Percentiles rank a stretch among this genome's conserved stretches.
These are phyloP conservation scores for Cadophora sp. DNA, from an alignment of 2,329 filamentous ascomycete species.

Conservation along the genomic window DNA sequence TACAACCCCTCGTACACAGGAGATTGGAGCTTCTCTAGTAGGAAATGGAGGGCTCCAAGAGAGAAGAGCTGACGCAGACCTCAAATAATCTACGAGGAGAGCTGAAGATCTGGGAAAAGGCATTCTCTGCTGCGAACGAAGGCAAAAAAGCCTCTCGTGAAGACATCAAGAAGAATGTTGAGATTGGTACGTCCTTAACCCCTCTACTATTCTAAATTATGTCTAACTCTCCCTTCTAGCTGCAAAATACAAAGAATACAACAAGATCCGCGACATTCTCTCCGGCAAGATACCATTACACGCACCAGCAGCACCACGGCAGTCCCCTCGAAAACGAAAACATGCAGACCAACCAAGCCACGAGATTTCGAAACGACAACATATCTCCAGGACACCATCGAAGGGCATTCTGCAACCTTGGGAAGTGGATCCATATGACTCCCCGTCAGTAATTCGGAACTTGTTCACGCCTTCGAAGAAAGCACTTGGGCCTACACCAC, in stretches of 20 bases:
- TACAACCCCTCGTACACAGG: background rate
- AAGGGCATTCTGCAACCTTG: slow-evolving; percentile 46
- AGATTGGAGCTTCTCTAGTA: background rate
- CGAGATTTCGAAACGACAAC: slow-evolving; percentile 61
- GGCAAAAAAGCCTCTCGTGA: slow-evolving; percentile 74
- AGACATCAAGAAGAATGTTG: slow-evolving; percentile 77
- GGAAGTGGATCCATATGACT: slow-evolving; percentile 56
- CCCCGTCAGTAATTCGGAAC: slow-evolving; percentile 62
- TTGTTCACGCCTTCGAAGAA: slow-evolving; percentile 66
- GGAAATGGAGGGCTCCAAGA: slow-evolving; percentile 38
- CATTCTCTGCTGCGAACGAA: slow-evolving; percentile 66
- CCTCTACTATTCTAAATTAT: background rate
- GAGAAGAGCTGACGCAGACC: slow-evolving; percentile 36
- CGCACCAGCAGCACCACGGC: slow-evolving; percentile 36
- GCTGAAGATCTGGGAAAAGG: slow-evolving; percentile 76
- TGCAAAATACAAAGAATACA: slow-evolving; percentile 78
- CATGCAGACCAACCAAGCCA: slow-evolving; percentile 47
- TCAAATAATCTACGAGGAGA: slow-evolving; percentile 67
- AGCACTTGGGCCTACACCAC: slow-evolving; percentile 79
- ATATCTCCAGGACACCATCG: slow-evolving; percentile 52
- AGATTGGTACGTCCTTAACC: slow-evolving; percentile 65
- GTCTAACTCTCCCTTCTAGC: slow-evolving; percentile 29
- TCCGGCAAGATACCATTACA: slow-evolving; percentile 57
- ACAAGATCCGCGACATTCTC: slow-evolving; percentile 66
- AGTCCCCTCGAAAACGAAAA: slow-evolving; percentile 48